A percentile compares a stretch with the other conserved stretches of the same genome.
Conservation (phyloP, 2,329 filamentous ascomycete genomes). For the Nakataea oryzae region DNA sequence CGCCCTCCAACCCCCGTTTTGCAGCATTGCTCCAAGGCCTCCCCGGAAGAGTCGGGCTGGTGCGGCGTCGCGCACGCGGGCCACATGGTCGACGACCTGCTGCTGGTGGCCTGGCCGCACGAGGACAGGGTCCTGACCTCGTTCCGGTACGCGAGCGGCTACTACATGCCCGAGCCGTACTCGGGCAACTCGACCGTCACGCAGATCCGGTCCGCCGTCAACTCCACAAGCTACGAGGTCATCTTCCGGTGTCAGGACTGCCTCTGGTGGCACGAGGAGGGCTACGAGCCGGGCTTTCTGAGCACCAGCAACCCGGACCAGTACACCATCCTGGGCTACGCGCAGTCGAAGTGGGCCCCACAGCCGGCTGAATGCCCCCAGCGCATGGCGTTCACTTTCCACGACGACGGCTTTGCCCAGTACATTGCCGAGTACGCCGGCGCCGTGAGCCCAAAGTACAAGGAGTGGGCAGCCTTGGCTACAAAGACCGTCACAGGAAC, state of each 20-base stretch:
- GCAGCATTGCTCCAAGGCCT: slow-evolving; percentile 33
- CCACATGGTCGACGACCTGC: slow-evolving; percentile 45
- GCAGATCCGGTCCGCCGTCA: slow-evolving; percentile 47
- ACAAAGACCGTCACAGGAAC: slow-evolving; percentile 1
- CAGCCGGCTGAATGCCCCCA: slow-evolving; percentile 5
- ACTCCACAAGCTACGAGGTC: slow-evolving; percentile 45
- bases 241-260: slow-evolving; percentile 56
- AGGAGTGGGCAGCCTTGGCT: slow-evolving; percentile 6
- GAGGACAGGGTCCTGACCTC: slow-evolving; percentile 43
- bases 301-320: slow-evolving; percentile 27
- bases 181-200: slow-evolving; percentile 50
- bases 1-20: neutral
- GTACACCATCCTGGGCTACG: slow-evolving; percentile 39
- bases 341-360: slow-evolving; percentile 30
- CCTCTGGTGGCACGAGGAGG: slow-evolving; percentile 27
- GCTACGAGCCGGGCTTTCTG: slow-evolving; percentile 23
- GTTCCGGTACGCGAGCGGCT: slow-evolving; percentile 47
- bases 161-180: slow-evolving; percentile 47
- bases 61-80: slow-evolving; percentile 45
- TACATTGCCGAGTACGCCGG: slow-evolving; percentile 7
- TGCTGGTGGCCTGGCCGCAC: slow-evolving; percentile 47
- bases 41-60: slow-evolving; percentile 39
- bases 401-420: slow-evolving; percentile 13
- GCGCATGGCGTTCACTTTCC: slow-evolving; percentile 7
- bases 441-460: slow-evolving; percentile 5